phyloP scores from a whole-genome alignment of 2,329 filamentous ascomycete species.

The Penicillium sp. region DNA sequence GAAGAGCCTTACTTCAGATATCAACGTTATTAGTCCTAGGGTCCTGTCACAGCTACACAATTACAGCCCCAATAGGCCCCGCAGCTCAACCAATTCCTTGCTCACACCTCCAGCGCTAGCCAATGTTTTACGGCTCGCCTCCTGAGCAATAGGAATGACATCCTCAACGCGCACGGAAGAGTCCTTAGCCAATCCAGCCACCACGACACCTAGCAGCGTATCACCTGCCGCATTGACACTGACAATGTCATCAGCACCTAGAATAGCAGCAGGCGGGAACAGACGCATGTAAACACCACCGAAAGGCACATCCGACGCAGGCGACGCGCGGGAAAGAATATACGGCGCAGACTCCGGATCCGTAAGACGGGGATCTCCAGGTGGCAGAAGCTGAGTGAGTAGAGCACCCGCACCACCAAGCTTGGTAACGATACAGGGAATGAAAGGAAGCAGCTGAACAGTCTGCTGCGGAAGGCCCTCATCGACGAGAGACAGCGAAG shows the following conservation, averaged over 20 bases:
- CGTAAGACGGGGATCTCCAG: conserved; percentile 66
- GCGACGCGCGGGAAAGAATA: conserved; percentile 64
- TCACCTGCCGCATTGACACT: conserved; percentile 95
- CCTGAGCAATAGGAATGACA: conserved; percentile 76
- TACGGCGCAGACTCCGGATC: conserved; percentile 64
- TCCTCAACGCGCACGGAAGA: conserved; percentile 51
- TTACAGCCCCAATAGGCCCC: conserved; percentile 6
- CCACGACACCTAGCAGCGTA: conserved; percentile 80
- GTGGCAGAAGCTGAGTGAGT: conserved; percentile 67
- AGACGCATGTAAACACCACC: conserved; percentile 83
- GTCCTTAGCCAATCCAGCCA: conserved; percentile 70
- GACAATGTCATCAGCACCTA: conserved; percentile 65
- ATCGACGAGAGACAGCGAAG: conserved; percentile 67
- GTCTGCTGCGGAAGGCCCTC: conserved; percentile 78
- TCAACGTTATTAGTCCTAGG: not conserved
- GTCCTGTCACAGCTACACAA: not conserved
- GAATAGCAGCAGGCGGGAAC: conserved; percentile 65
- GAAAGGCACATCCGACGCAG: conserved; percentile 56
- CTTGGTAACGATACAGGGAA: conserved; percentile 82
- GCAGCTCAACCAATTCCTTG: conserved; percentile 30
- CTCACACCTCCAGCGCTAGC: conserved; percentile 71
- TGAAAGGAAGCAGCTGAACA: conserved; percentile 82
- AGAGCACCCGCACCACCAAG: conserved; percentile 74
- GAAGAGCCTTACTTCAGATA: not conserved
- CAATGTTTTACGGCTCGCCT: conserved; percentile 75